These are phyloP conservation scores for Spergularia marina DNA, from an alignment of 148 eudicot genomes.

Conservation along the genomic window DNA sequence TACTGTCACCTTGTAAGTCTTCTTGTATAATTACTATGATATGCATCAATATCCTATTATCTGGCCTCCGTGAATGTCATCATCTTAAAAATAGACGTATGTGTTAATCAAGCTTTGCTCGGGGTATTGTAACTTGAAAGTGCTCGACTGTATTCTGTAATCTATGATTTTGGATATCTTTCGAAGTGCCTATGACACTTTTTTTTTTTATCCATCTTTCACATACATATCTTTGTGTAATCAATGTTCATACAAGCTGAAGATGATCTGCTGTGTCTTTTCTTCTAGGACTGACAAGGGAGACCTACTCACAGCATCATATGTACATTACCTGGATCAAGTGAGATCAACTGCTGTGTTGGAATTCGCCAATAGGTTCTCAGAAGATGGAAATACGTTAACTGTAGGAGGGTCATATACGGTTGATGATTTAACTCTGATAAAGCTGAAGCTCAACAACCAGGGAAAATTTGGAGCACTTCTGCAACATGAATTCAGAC, in stretches of 20 bases:
- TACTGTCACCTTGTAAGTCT: conserved; percentile 65
- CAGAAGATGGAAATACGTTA: conserved; percentile 67
- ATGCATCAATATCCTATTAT: background rate
- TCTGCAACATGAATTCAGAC: conserved; percentile 77
- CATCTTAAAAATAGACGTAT: background rate
- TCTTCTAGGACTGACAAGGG: conserved; percentile 71
- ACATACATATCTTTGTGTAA: background rate
- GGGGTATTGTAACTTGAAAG: too few species aligned
- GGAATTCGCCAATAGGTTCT: conserved; percentile 70
- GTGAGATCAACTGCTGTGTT: conserved; percentile 56
- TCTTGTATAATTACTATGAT: background rate
- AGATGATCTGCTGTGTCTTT: background rate
- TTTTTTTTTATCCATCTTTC: background rate
- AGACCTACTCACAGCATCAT: conserved; percentile 61
- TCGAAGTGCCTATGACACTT: too few species aligned
- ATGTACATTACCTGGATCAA: conserved; percentile 56
- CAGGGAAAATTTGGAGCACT: conserved; percentile 68
- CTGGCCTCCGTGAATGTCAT: background rate
- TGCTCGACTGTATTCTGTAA: too few species aligned
- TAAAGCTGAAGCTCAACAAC: conserved; percentile 72
- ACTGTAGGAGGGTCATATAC: conserved; percentile 68
- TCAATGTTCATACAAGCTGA: too few species aligned
- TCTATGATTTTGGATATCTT: too few species aligned
- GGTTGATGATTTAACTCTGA: conserved; percentile 61
- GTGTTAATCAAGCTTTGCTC: too few species aligned